These are phyloP conservation scores for Talaromyces nanjingensis DNA, from an alignment of 495 filamentous ascomycete genomes.

Conservation along the genomic window DNA sequence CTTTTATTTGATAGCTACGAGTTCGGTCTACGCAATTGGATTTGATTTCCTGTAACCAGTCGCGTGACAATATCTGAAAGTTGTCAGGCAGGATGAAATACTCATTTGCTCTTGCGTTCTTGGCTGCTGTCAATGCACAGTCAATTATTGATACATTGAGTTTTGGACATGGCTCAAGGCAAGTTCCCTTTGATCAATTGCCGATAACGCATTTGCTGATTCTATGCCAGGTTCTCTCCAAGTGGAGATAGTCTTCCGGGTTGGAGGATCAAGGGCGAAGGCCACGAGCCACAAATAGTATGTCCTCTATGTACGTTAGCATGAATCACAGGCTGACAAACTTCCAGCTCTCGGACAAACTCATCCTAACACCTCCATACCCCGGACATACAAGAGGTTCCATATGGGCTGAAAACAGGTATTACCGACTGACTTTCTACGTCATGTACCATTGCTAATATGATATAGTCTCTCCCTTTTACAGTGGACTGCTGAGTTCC, in stretches of 20 bases:
- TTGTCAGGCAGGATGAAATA: conserved; percentile 31
- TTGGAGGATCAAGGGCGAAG: conserved; percentile 66
- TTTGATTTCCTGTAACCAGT: background rate
- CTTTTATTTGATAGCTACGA: background rate
- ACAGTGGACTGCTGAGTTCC: conserved; percentile 67
- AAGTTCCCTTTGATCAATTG: conserved; percentile 15
- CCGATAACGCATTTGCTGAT: conserved; percentile 17
- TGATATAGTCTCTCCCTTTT: conserved; percentile 13
- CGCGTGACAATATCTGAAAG: background rate
- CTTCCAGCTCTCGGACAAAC: conserved; percentile 70
- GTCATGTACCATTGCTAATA: conserved; percentile 12
- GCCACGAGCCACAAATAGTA: conserved; percentile 59
- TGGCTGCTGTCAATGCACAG: conserved; percentile 51
- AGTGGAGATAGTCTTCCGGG: conserved; percentile 50
- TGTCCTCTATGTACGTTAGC: conserved; percentile 9
- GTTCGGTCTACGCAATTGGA: background rate
- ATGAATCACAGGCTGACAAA: background rate
- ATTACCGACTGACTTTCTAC: conserved; percentile 25
- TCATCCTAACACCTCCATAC: conserved; percentile 83
- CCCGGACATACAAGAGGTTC: conserved; percentile 82
- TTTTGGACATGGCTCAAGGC: conserved; percentile 70
- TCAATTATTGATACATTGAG: conserved; percentile 60
- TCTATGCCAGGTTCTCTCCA: conserved; percentile 45
- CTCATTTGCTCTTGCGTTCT: conserved; percentile 33
- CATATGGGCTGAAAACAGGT: conserved; percentile 66